Percentiles rank a stretch among this genome's conserved stretches.
Conservation (phyloP, 2,329 filamentous ascomycete genomes). For the Xylaria sp. region DNA sequence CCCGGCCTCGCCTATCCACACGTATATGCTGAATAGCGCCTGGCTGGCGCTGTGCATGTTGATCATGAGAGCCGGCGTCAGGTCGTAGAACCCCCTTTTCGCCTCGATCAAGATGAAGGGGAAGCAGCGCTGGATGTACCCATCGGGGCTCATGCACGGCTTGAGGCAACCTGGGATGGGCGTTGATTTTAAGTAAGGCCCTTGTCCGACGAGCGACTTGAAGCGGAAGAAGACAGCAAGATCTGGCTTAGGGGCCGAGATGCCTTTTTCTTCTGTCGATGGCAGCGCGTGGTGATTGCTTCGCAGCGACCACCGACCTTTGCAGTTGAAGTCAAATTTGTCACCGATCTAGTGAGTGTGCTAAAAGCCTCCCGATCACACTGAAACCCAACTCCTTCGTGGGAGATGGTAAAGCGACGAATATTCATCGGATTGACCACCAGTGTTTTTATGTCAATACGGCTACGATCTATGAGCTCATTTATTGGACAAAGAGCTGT, state of each 20-base stretch:
- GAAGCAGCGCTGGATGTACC: not conserved
- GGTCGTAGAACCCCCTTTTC: not conserved
- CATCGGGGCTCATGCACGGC: conserved; percentile 7
- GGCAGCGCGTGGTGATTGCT: conserved; percentile 3
- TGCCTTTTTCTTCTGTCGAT: conserved; percentile 3
- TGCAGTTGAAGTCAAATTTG: conserved; percentile 19
- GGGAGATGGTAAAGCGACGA: no score
- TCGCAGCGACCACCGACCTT: conserved; percentile 9
- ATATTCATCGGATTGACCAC: no score
- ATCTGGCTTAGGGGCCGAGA: conserved; percentile 13
- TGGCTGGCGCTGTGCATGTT: conserved; percentile 25
- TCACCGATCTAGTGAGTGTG: conserved; percentile 5
- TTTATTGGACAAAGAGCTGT: no score
- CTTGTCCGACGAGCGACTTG: not conserved
- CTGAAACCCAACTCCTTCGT: no score
- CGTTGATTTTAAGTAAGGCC: not conserved
- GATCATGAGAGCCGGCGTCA: conserved; percentile 1
- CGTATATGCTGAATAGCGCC: conserved; percentile 18
- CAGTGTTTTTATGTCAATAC: no score
- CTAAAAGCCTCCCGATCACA: no score
- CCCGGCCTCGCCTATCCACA: conserved; percentile 12
- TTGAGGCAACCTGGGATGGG: not conserved
- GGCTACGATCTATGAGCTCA: no score
- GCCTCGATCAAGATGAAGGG: conserved; percentile 19
- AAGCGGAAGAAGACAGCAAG: conserved; percentile 22